Conservation (phyloP, 176 grass and related monocot species). For the Neostapfia colusana region DNA sequence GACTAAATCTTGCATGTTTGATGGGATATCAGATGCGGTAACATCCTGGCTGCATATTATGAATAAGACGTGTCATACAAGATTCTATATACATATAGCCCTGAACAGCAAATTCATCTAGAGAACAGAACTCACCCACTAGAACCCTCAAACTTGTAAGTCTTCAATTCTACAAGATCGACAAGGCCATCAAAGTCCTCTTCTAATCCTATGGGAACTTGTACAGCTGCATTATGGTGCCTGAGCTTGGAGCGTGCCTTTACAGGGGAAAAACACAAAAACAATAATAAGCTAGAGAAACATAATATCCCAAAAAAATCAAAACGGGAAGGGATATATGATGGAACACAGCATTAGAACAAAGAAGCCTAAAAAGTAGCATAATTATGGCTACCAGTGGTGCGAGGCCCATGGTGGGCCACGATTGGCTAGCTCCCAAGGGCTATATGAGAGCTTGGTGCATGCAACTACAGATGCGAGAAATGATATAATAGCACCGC, state of each 20-base stretch:
- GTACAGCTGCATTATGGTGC: conserved; percentile 92
- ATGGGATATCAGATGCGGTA: conserved; percentile 64
- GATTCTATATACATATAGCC: conserved; percentile 28
- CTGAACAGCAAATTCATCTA: conserved; percentile 10
- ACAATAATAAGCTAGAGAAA: conserved; percentile 33
- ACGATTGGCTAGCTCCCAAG: background rate
- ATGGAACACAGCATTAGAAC: background rate
- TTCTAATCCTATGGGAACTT: conserved; percentile 96
- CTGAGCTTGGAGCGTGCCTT: conserved; percentile 92
- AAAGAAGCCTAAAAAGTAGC: background rate
- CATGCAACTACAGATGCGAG: background rate
- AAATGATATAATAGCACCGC: background rate
- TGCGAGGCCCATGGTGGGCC: background rate
- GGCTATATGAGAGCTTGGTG: background rate
- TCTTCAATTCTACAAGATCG: conserved; percentile 90
- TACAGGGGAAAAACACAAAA: conserved; percentile 34
- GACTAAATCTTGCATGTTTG: conserved; percentile 66
- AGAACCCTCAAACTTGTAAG: conserved; percentile 78
- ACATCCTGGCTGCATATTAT: conserved; percentile 70
- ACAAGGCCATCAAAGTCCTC: conserved; percentile 96
- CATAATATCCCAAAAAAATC: background rate
- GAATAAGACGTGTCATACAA: conserved; percentile 23
- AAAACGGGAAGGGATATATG: background rate
- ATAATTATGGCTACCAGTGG: conserved; percentile 14
- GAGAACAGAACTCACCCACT: conserved; percentile 68